Conservation (phyloP, 2,329 filamentous ascomycete genomes). For the Colletotrichum sp. region DNA sequence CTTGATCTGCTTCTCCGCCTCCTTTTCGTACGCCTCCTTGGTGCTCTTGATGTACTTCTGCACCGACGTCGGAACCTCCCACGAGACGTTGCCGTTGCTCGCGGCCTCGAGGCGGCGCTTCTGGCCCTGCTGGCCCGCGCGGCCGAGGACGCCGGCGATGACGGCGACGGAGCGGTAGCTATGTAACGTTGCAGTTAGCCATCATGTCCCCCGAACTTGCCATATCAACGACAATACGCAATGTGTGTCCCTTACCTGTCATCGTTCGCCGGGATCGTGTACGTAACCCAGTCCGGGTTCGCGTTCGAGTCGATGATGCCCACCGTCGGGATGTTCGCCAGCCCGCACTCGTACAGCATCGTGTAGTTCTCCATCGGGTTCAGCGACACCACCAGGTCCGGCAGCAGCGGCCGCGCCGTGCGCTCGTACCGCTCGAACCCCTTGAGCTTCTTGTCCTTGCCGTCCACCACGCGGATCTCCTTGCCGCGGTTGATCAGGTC, state of each 20-base stretch:
- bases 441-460: constrained; percentile 63
- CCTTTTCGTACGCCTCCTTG: constrained; percentile 26
- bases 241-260: constrained; percentile 68
- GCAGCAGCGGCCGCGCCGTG: constrained; percentile 71
- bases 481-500: constrained; percentile 82
- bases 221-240: no score
- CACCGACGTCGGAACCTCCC: constrained; percentile 54
- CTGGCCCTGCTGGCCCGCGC: constrained; percentile 81
- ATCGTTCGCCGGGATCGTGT: constrained; percentile 95
- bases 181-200: neutral
- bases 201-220: no score
- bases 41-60: constrained; percentile 39
- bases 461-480: constrained; percentile 76
- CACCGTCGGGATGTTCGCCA: constrained; percentile 90
- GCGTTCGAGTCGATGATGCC: constrained; percentile 93
- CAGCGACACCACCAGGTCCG: constrained; percentile 89
- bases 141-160: constrained; percentile 83
- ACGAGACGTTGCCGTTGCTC: constrained; percentile 65
- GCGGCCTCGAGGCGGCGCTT: constrained; percentile 68
- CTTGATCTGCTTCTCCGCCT: constrained; percentile 39
- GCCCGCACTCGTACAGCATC: constrained; percentile 86
- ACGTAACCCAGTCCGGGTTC: constrained; percentile 93
- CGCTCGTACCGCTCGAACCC: constrained; percentile 71
- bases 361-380: constrained; percentile 94
- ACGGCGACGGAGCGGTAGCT: constrained; percentile 83